Evolutionary conservation across 768 basidiomycete species (phyloP).

Genomic region (Coprinopsis strossmayeri): DNA sequence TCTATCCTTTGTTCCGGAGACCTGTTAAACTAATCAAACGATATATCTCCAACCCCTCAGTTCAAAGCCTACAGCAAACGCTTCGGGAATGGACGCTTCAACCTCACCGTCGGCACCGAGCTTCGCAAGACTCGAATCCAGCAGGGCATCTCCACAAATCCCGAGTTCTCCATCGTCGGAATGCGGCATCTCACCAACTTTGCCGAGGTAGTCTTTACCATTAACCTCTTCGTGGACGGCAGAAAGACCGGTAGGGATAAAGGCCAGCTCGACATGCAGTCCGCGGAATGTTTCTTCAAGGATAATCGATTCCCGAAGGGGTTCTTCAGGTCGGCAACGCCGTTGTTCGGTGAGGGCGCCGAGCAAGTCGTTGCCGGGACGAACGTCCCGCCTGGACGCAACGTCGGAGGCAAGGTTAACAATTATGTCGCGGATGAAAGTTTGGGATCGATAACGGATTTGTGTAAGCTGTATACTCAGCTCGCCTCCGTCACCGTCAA

Average conservation of each 20-base stretch:
- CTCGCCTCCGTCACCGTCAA: conserved; percentile 13
- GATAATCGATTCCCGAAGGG: conserved; percentile 12
- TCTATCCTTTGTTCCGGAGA: no score
- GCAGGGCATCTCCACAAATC: conserved; percentile 15
- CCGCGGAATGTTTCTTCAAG: conserved; percentile 15
- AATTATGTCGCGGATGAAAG: conserved; percentile 11
- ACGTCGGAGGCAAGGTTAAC: conserved; percentile 11
- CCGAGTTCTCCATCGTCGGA: conserved; percentile 11
- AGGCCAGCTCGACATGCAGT: conserved; percentile 10
- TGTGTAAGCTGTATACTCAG: conserved; percentile 14
- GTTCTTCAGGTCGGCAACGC: conserved; percentile 12
- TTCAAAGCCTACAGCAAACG: conserved; percentile 13
- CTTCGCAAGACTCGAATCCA: conserved; percentile 12
- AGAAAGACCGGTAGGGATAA: conserved; percentile 7
- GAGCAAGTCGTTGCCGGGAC: not conserved
- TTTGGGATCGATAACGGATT: conserved; percentile 4
- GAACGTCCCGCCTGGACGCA: conserved; percentile 14
- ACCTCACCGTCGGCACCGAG: conserved; percentile 13
- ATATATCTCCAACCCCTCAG: no score
- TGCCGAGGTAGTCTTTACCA: conserved; percentile 11
- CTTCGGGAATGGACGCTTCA: conserved; percentile 15
- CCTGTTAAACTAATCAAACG: no score
- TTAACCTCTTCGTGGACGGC: conserved; percentile 15
- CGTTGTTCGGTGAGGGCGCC: not conserved
- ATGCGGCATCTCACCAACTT: conserved; percentile 13